These are phyloP conservation scores for Hortiboletus flavorubellus DNA, from an alignment of 768 basidiomycete genomes.

Conservation along the genomic window DNA sequence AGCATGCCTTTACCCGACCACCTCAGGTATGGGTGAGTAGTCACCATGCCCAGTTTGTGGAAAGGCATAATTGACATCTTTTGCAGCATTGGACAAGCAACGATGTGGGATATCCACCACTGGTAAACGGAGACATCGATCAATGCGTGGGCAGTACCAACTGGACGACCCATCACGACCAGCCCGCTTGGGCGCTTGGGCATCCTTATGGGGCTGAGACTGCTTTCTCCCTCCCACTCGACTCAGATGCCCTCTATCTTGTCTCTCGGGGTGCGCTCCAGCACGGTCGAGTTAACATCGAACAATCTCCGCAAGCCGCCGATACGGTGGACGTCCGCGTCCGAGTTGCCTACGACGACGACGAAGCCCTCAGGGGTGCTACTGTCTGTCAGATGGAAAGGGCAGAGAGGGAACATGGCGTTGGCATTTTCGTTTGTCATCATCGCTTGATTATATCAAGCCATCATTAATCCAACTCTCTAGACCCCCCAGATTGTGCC, in stretches of 20 bases:
- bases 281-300: constrained; percentile 27
- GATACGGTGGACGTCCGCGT: constrained; percentile 31
- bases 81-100: constrained; percentile 7
- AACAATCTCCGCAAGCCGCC: constrained; percentile 26
- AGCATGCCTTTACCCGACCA: background rate
- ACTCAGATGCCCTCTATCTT: constrained; percentile 30
- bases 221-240: constrained; percentile 29
- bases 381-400: constrained; percentile 31
- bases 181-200: constrained; percentile 20
- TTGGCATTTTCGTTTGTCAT: constrained; percentile 34
- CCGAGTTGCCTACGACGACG: constrained; percentile 22
- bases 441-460: background rate
- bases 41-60: background rate
- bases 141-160: constrained; percentile 18
- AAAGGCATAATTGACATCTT: background rate
- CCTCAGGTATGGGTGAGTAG: constrained; percentile 8
- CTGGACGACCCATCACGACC: constrained; percentile 25
- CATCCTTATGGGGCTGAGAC: constrained; percentile 26
- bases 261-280: constrained; percentile 29
- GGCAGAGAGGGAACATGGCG: constrained; percentile 22
- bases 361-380: constrained; percentile 19
- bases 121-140: background rate
- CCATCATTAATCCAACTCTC: background rate
- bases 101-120: background rate
- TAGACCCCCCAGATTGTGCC: constrained; percentile 31